A percentile compares a stretch with the other conserved stretches of the same genome.
These are phyloP conservation scores for Paraleonurus japonicus DNA, from an alignment of 257 asterid species.

Conservation along the genomic window DNA sequence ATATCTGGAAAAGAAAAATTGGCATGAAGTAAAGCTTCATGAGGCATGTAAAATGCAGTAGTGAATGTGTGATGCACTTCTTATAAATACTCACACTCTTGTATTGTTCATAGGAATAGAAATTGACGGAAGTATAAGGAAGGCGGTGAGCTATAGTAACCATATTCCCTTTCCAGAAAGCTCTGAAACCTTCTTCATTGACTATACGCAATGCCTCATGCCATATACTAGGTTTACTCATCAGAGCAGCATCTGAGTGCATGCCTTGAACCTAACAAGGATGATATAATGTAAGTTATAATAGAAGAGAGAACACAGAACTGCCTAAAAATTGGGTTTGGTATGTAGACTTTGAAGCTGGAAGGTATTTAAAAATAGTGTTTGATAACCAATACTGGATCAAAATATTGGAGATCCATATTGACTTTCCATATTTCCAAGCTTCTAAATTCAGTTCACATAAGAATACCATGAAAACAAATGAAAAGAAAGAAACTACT, in stretches of 20 bases:
- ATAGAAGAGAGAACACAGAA: background rate
- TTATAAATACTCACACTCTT: slow-evolving; percentile 56
- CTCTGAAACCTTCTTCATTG: slow-evolving; percentile 85
- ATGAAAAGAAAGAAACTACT: background rate
- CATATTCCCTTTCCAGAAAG: slow-evolving; percentile 96
- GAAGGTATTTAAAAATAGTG: background rate
- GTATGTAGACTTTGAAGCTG: background rate
- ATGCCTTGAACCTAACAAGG: slow-evolving; percentile 78
- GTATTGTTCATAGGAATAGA: slow-evolving; percentile 78
- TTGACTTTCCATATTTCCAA: background rate
- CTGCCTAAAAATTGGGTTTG: background rate
- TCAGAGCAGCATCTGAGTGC: slow-evolving; percentile 76
- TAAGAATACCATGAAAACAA: background rate
- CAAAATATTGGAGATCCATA: background rate
- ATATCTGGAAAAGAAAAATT: slow-evolving; percentile 42
- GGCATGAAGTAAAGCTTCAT: background rate
- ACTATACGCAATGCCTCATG: slow-evolving; percentile 69
- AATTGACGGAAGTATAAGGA: slow-evolving; percentile 80
- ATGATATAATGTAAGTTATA: background rate
- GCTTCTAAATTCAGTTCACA: background rate
- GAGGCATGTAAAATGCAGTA: background rate
- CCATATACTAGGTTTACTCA: slow-evolving; percentile 77
- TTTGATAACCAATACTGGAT: background rate
- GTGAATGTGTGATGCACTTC: background rate
- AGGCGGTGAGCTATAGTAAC: slow-evolving; percentile 93